phyloP scores from a whole-genome alignment of 495 filamentous ascomycete species.

The Penicillium roqueforti region DNA sequence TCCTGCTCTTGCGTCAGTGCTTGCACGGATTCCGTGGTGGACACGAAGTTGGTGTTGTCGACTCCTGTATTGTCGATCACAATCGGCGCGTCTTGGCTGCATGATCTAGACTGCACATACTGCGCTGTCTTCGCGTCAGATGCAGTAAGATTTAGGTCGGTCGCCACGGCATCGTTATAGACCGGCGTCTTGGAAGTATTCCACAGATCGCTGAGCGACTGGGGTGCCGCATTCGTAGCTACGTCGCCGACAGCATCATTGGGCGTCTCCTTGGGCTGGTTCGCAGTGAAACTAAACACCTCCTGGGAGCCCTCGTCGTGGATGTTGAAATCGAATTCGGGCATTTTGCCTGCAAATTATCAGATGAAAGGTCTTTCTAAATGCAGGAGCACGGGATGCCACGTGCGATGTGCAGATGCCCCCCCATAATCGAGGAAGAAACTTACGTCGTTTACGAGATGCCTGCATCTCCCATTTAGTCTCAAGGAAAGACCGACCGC shows the following conservation, averaged over 20 bases:
- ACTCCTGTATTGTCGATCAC: slow-evolving; percentile 5
- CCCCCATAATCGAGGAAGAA: neutral
- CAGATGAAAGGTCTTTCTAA: neutral
- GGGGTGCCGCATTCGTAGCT: slow-evolving; percentile 12
- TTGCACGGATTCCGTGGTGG: slow-evolving; percentile 16
- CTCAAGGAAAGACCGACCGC: slow-evolving; percentile 36
- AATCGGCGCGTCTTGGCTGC: slow-evolving; percentile 2
- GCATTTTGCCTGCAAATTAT: slow-evolving; percentile 35
- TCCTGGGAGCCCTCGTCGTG: slow-evolving; percentile 14
- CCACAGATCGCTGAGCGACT: slow-evolving; percentile 2
- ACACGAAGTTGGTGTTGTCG: slow-evolving; percentile 1
- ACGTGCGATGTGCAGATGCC: neutral
- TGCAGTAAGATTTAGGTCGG: neutral
- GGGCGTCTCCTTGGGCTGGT: slow-evolving; percentile 2
- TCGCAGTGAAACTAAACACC: neutral
- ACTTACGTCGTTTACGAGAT: slow-evolving; percentile 40
- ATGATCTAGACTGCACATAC: slow-evolving; percentile 7
- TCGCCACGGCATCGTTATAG: slow-evolving; percentile 15
- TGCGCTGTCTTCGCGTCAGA: slow-evolving; percentile 13
- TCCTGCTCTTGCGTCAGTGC: slow-evolving; percentile 34
- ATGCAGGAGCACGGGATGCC: neutral
- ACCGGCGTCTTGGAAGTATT: slow-evolving; percentile 9
- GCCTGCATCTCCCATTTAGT: slow-evolving; percentile 39
- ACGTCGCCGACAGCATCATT: slow-evolving; percentile 9
- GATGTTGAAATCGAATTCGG: slow-evolving; percentile 21